Percentiles rank a stretch among this genome's conserved stretches.
phyloP scores from a whole-genome alignment of 2,329 filamentous ascomycete genomes.

The Pseudogymnoascus sp. region DNA sequence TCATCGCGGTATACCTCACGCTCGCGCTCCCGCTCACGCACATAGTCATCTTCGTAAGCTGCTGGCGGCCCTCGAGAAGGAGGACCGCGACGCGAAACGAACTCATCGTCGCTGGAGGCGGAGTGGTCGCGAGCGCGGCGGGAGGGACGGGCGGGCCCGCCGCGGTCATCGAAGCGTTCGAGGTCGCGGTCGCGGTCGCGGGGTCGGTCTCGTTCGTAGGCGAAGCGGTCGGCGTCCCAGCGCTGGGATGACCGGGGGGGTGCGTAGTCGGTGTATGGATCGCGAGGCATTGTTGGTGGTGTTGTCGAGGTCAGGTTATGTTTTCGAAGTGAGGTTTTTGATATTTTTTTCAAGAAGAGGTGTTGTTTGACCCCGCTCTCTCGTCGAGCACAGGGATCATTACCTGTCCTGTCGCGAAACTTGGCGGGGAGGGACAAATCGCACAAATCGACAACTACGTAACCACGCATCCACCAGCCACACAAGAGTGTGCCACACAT shows the following conservation, averaged over 20 bases:
- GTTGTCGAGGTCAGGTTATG: too few relatives aligned
- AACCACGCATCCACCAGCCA: neutral
- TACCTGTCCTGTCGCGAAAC: neutral
- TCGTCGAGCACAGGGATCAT: too few relatives aligned
- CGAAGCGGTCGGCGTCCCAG: neutral
- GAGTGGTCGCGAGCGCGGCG: neutral
- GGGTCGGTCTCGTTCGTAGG: neutral
- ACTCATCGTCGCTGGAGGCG: neutral
- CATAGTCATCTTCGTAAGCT: neutral
- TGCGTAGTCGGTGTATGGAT: neutral
- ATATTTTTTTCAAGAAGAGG: too few relatives aligned
- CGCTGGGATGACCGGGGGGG: neutral
- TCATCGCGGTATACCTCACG: neutral
- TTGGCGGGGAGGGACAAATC: neutral
- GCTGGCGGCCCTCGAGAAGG: too few relatives aligned
- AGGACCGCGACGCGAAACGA: neutral
- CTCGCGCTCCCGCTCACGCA: neutral
- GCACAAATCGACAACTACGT: neutral
- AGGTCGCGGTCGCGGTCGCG: neutral
- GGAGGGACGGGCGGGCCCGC: neutral
- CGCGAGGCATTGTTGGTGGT: neutral
- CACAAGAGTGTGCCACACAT: too few relatives aligned
- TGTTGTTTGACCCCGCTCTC: too few relatives aligned
- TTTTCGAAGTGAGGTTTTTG: too few relatives aligned
- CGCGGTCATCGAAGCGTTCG: too few relatives aligned